These are phyloP conservation scores for Fusarium sp. DNA, from an alignment of 2,329 filamentous ascomycete genomes.

Conservation along the genomic window DNA sequence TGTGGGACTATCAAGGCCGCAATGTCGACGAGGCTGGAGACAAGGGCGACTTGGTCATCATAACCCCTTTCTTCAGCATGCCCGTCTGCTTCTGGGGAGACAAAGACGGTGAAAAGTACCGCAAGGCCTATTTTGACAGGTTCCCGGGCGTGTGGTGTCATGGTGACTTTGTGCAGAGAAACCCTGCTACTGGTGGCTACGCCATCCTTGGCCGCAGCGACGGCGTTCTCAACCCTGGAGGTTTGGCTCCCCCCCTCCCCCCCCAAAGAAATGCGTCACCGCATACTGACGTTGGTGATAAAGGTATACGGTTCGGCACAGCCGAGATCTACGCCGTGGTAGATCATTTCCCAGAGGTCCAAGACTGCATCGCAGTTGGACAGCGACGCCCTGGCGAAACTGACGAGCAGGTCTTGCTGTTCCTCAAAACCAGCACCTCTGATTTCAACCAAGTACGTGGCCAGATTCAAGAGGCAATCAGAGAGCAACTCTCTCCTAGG, in stretches of 20 bases:
- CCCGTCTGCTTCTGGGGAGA: slow-evolving; percentile 15
- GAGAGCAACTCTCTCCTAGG: background rate
- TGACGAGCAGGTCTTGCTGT: slow-evolving; percentile 9
- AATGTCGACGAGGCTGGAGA: background rate
- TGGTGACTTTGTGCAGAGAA: slow-evolving; percentile 3
- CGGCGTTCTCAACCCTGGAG: slow-evolving; percentile 14
- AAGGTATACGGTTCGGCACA: slow-evolving; percentile 16
- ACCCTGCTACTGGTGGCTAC: background rate
- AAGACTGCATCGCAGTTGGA: slow-evolving; percentile 8
- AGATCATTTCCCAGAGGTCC: background rate
- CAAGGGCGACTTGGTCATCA: background rate
- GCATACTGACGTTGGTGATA: background rate
- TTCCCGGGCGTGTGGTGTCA: background rate
- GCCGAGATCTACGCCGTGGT: slow-evolving; percentile 17
- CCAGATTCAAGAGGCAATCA: background rate
- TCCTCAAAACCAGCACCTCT: background rate
- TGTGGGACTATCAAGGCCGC: background rate
- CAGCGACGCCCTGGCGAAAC: slow-evolving; percentile 7
- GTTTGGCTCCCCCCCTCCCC: background rate
- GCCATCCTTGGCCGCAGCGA: slow-evolving; percentile 13
- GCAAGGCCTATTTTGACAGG: slow-evolving; percentile 1
- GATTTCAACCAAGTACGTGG: no score
- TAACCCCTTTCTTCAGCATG: background rate
- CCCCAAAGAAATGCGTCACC: background rate
- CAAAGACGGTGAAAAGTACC: slow-evolving; percentile 1